These are phyloP conservation scores for Apophysomyces sp. DNA, from an alignment of 371 early-diverging fungal species.

Conservation along the genomic window DNA sequence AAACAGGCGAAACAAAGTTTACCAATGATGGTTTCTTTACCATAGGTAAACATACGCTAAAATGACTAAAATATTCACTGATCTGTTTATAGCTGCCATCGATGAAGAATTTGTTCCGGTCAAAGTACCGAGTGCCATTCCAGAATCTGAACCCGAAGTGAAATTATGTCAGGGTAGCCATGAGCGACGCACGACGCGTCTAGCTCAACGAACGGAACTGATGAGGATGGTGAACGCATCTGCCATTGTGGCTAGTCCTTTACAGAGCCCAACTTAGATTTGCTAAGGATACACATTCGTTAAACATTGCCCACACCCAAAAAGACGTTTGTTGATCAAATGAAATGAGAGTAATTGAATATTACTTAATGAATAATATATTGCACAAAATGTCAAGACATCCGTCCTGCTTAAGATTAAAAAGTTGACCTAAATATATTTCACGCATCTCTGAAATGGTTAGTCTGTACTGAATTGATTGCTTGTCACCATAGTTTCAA, in stretches of 20 bases:
- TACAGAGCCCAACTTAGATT: neutral
- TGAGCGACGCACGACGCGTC: conserved; percentile 41
- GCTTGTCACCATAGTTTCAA: too few relatives aligned
- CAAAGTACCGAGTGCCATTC: conserved; percentile 40
- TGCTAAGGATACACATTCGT: too few relatives aligned
- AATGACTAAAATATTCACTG: neutral
- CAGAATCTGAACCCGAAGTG: conserved; percentile 43
- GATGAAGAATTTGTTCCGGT: conserved; percentile 44
- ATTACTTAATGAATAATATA: too few relatives aligned
- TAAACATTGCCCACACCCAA: too few relatives aligned
- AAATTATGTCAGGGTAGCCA: conserved; percentile 41
- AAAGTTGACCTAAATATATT: too few relatives aligned
- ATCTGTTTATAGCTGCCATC: conserved; percentile 33
- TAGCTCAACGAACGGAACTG: conserved; percentile 45
- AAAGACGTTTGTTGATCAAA: too few relatives aligned
- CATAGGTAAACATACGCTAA: conserved; percentile 30
- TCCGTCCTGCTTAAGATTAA: too few relatives aligned
- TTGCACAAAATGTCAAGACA: too few relatives aligned
- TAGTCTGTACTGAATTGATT: too few relatives aligned
- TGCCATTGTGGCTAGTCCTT: neutral
- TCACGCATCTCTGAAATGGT: too few relatives aligned
- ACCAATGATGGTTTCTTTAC: conserved; percentile 67
- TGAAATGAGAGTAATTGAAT: too few relatives aligned
- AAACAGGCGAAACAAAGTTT: conserved; percentile 55
- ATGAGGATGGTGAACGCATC: conserved; percentile 25